These are phyloP conservation scores for Polytrichum commune DNA, from an alignment of 225 moss, liverwort and hornwort species.

Conservation along the genomic window DNA sequence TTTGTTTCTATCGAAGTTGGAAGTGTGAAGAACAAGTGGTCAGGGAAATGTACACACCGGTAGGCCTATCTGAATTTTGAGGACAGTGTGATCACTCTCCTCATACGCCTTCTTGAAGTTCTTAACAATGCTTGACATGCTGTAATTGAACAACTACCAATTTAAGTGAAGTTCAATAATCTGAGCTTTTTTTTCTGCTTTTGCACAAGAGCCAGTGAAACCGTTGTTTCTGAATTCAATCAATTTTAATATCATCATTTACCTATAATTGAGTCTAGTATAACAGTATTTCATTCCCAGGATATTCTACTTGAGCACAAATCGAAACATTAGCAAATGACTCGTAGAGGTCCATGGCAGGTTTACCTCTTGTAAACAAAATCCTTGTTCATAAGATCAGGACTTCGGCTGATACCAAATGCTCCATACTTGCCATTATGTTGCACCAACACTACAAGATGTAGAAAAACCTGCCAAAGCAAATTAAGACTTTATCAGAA, in stretches of 20 bases:
- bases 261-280: neutral
- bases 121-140: constrained; percentile 64
- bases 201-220: too few relatives aligned
- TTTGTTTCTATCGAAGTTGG: neutral
- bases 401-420: constrained; percentile 69
- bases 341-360: neutral
- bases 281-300: too few relatives aligned
- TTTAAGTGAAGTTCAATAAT: too few relatives aligned
- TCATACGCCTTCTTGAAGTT: constrained; percentile 71
- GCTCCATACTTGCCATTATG: constrained; percentile 69
- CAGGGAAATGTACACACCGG: constrained; percentile 31
- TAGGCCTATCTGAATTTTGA: constrained; percentile 77
- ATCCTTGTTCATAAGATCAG: constrained; percentile 75
- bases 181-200: too few relatives aligned
- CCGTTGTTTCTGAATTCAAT: too few relatives aligned
- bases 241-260: too few relatives aligned
- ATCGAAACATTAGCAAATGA: neutral
- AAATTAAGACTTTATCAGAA: too few relatives aligned
- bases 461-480: constrained; percentile 57
- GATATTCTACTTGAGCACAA: too few relatives aligned
- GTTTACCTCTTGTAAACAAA: constrained; percentile 50
- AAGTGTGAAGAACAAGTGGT: too few relatives aligned
- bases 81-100: constrained; percentile 49
- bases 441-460: constrained; percentile 63
- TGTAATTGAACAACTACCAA: constrained; percentile 14